phyloP scores from a whole-genome alignment of 2,329 filamentous ascomycete genomes.

The Gaeumannomyces sp. region DNA sequence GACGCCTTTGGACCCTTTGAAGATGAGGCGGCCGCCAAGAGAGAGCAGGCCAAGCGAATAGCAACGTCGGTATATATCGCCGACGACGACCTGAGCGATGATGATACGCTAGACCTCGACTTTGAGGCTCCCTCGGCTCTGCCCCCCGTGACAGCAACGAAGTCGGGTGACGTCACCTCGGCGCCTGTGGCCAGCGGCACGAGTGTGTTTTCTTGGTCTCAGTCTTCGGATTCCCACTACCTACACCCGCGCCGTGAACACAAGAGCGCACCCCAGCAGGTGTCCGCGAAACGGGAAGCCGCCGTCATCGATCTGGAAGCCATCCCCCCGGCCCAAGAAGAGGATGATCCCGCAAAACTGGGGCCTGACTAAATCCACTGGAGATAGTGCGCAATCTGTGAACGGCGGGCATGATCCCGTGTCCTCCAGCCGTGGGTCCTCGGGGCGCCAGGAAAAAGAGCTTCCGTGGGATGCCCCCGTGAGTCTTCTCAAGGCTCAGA shows the following conservation, averaged over 20 bases:
- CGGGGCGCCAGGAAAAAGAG: slow-evolving; percentile 22
- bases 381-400: slow-evolving; percentile 26
- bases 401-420: background rate
- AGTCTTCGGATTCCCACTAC: slow-evolving; percentile 49
- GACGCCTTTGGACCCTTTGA: slow-evolving; percentile 31
- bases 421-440: too few species aligned
- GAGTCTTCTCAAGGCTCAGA: slow-evolving; percentile 70
- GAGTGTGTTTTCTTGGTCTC: slow-evolving; percentile 62
- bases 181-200: slow-evolving; percentile 21
- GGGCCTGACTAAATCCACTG: slow-evolving; percentile 22
- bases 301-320: slow-evolving; percentile 23
- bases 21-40: slow-evolving; percentile 8
- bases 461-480: slow-evolving; percentile 65
- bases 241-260: slow-evolving; percentile 27
- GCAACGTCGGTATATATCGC: slow-evolving; percentile 51
- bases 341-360: slow-evolving; percentile 56
- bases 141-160: slow-evolving; percentile 23
- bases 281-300: slow-evolving; percentile 37
- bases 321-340: slow-evolving; percentile 46
- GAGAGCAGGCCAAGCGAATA: slow-evolving; percentile 15
- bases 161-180: slow-evolving; percentile 19
- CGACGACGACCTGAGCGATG: slow-evolving; percentile 83
- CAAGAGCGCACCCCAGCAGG: slow-evolving; percentile 14
- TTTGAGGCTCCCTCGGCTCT: slow-evolving; percentile 54
- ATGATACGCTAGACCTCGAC: slow-evolving; percentile 67